Evolutionary conservation across 208 protist genomes (phyloP).

Genomic region (Leishmania martiniquensis): DNA sequence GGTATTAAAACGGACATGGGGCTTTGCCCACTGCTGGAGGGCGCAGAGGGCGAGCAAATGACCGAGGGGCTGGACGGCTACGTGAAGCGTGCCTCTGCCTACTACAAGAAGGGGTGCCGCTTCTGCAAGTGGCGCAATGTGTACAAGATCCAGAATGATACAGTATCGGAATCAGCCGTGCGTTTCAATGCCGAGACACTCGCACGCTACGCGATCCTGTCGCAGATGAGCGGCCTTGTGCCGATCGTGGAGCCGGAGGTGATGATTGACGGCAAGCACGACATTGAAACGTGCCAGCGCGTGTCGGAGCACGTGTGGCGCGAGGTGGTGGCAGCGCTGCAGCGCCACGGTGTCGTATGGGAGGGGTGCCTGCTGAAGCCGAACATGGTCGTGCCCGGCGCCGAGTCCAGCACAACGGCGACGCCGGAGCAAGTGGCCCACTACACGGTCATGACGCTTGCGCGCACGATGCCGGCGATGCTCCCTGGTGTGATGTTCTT

Average conservation of each 20-base stretch:
- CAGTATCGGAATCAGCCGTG: slow-evolving; percentile 57
- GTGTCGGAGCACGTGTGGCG: slow-evolving; percentile 89
- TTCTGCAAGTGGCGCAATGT: slow-evolving; percentile 99
- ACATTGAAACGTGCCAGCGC: slow-evolving; percentile 85
- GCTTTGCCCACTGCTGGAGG: slow-evolving; percentile 75
- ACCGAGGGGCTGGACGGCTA: slow-evolving; percentile 97
- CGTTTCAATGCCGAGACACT: slow-evolving; percentile 94
- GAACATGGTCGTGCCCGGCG: slow-evolving; percentile 97
- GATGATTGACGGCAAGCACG: slow-evolving; percentile 96
- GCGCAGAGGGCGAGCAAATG: slow-evolving; percentile 92
- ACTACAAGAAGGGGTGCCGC: slow-evolving; percentile 95
- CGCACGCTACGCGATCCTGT: slow-evolving; percentile 97
- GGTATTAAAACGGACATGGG: slow-evolving; percentile 98
- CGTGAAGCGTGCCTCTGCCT: slow-evolving; percentile 85
- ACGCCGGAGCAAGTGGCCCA: slow-evolving; percentile 88
- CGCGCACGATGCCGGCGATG: slow-evolving; percentile 94
- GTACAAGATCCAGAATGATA: slow-evolving; percentile 92
- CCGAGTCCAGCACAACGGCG: slow-evolving; percentile 65
- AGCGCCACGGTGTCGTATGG: slow-evolving; percentile 94
- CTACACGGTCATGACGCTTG: slow-evolving; percentile 92
- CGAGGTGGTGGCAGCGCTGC: slow-evolving; percentile 79
- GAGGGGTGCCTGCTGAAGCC: slow-evolving; percentile 98
- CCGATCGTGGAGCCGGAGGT: slow-evolving; percentile 99
- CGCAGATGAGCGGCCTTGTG: slow-evolving; percentile 96
- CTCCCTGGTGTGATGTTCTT: slow-evolving; percentile 96